Evolutionary conservation across 106 monocot genomes (phyloP), one percentile per base, ranked within the genome.

Genomic region (Acorus calamus): DNA sequence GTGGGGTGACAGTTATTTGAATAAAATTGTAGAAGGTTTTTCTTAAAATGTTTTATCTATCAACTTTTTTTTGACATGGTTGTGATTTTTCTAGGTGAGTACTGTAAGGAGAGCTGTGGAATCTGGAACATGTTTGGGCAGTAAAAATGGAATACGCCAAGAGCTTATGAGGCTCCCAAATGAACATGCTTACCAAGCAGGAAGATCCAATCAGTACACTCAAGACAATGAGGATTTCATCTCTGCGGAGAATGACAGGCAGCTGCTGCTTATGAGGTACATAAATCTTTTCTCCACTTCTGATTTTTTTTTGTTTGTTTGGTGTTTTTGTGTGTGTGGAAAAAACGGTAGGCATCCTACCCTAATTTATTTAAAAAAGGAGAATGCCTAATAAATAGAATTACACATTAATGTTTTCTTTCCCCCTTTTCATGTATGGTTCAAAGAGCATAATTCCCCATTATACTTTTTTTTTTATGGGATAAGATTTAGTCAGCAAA

Each of bases 251-350:
- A 88, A 88, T 59, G 92, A 93, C 74, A 50, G 69, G 2, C 92
- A 93, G 59, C 69, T 78, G 69, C 92, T 93, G 54, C 88, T 93
- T 53, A 83, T 88, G 60, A 93, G 76, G 92, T 88, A 71, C n/a
- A 8, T 3, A 50, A 8, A 12, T 64, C 14, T 64, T n/a, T 49
- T 9, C 8, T 7, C 3, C 28, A 49, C 48, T 14, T 7, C 41
- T 63, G 14, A 13, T 50, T 28, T 28, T 0, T 28, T 28, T 28
- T 58, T 28, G 6, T 42, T 11, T 58, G 41, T 6, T 58, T 28
- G 2, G 13, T 6, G 46, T 46, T 46, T 3, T 8, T 45, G 44
- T 1, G 42, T 5, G 46, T 60, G 14, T 58, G 57, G 57, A 8
- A 41, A 10, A 4, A 58, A 58, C 5, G 2, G n/a, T 50, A 28